Evolutionary conservation across 2,329 filamentous ascomycete genomes (phyloP).

Genomic region (Pseudogymnoascus sp.): DNA sequence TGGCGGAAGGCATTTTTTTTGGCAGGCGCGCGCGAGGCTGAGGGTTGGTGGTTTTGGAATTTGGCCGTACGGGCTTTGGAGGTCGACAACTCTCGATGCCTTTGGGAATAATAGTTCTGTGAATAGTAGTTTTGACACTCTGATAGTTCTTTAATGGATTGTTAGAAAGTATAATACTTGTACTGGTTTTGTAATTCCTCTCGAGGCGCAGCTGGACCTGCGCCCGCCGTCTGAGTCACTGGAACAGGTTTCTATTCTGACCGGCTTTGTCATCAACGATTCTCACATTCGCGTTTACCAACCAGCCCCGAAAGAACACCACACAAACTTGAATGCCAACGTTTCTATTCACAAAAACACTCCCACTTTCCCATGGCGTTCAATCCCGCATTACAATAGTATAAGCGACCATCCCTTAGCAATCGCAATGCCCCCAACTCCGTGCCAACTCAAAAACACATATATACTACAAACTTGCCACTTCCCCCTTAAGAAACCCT

Average conservation of each 20-base stretch:
- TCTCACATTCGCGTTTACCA: neutral
- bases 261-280: neutral
- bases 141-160: neutral
- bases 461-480: neutral
- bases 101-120: neutral
- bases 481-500: conserved; percentile 7
- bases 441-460: neutral
- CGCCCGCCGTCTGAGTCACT: neutral
- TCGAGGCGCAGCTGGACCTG: neutral
- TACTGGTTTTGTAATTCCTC: neutral
- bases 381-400: neutral
- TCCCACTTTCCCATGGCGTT: neutral
- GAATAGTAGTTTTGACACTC: neutral
- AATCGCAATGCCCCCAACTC: neutral
- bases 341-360: neutral
- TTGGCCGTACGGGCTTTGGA: neutral
- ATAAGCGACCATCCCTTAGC: neutral
- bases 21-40: neutral
- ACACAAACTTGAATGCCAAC: neutral
- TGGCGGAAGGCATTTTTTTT: neutral
- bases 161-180: neutral
- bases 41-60: neutral
- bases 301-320: neutral
- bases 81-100: neutral
- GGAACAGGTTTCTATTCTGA: neutral